Percentiles rank a stretch among this genome's conserved stretches.
phyloP scores from a whole-genome alignment of 371 early-diverging fungal genomes.

The Apophysomyces variabilis region DNA sequence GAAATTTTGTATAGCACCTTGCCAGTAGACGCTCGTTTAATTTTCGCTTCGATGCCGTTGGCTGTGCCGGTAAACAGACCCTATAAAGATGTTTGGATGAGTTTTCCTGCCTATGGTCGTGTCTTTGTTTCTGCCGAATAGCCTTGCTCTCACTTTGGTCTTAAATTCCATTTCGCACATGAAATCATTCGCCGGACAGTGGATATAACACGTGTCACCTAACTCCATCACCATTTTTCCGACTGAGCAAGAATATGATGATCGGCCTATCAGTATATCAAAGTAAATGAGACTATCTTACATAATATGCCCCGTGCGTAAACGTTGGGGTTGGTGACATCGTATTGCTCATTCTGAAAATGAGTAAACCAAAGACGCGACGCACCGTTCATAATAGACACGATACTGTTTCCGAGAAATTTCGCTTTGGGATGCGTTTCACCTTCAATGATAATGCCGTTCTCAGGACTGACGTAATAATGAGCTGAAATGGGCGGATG shows the following conservation, averaged over 20 bases:
- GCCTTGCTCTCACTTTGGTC: conserved; percentile 69
- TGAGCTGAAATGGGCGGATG: conserved; percentile 95
- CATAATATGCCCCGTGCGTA: conserved; percentile 89
- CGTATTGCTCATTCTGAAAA: conserved; percentile 75
- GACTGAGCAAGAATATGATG: conserved; percentile 43
- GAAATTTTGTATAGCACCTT: conserved; percentile 80
- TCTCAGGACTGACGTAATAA: conserved; percentile 85
- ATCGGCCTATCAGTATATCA: too few relatives aligned
- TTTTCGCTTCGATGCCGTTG: conserved; percentile 84
- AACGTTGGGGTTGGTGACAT: conserved; percentile 87
- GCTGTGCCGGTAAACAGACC: conserved; percentile 85
- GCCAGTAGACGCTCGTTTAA: conserved; percentile 77
- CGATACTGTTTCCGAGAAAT: conserved; percentile 93
- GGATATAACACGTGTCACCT: conserved; percentile 79
- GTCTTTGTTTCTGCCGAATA: not conserved
- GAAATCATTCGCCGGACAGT: conserved; percentile 77
- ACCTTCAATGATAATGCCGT: conserved; percentile 81
- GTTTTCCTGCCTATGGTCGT: not conserved
- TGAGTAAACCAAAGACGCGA: conserved; percentile 65
- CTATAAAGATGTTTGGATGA: conserved; percentile 32
- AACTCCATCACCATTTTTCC: conserved; percentile 95
- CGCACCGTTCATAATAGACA: conserved; percentile 86
- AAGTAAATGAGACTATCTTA: conserved; percentile 16
- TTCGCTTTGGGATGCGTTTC: conserved; percentile 87
- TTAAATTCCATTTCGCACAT: conserved; percentile 88